Conservation (phyloP, 139 green algal species). For the Pycnococcus provasolii region DNA sequence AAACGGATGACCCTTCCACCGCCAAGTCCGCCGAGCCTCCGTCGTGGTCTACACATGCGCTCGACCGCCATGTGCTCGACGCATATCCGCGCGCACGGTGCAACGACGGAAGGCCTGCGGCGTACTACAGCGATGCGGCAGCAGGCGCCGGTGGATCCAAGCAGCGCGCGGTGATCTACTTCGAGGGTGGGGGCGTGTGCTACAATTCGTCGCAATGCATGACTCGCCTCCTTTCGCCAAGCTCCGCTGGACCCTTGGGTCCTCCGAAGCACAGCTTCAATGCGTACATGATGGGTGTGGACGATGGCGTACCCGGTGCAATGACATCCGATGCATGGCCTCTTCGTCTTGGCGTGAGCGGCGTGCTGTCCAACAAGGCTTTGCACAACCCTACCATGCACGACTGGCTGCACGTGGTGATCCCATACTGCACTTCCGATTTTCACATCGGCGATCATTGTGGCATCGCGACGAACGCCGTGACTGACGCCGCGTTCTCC, state of each 20-base stretch:
- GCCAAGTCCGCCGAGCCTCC: neutral
- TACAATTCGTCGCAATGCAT: neutral
- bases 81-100: neutral
- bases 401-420: neutral
- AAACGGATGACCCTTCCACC: no score
- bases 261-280: neutral
- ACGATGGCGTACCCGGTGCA: neutral
- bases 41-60: neutral
- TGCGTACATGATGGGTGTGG: neutral
- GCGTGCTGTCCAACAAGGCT: neutral
- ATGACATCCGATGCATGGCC: neutral
- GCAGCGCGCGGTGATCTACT: neutral
- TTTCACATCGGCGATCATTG: neutral
- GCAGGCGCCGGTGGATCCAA: neutral
- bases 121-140: neutral
- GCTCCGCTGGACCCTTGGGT: neutral
- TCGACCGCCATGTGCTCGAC: neutral
- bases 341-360: neutral
- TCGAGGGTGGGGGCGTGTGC: neutral
- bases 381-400: neutral
- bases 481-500: neutral
- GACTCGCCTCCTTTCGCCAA: neutral
- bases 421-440: conserved; percentile 6
- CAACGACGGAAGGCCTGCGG: neutral
- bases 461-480: neutral